Evolutionary conservation across 2,329 filamentous ascomycete species (phyloP), one percentile per base, ranked within the genome.

Genomic region (Aspergillus phoenicis): DNA sequence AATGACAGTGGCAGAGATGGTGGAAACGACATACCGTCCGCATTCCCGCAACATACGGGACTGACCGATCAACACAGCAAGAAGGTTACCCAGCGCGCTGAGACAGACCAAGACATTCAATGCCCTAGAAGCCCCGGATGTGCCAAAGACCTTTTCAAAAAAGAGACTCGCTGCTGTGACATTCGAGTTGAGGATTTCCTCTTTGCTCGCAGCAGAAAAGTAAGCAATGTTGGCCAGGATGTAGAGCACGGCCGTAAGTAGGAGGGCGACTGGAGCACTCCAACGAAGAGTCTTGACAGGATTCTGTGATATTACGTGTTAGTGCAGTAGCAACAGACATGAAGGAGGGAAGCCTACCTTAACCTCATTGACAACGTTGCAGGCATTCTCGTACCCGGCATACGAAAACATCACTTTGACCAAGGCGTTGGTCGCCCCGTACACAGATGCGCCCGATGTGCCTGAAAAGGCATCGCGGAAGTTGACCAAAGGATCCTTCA

Each of bases 311-410:
- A n/a, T 8, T 30, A 3, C 5, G 6, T 0, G 8, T 60, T 20
- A 52, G 56, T 28, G 7, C 41, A 22, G 39, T 5, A 15, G 4
- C 38, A 36, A 39, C 15, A 22, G 2, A 17, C 4, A 2, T 7
- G 15, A 1, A 15, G 0, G 2, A 22, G 3, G 7, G 1, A 10
- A 3, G 48, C 62, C 38, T 62, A 80, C 79, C 70, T 82, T 82
- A 64, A 87, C 82, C 71, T 88, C 86, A 56, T 87, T 87, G 59
- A 85, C 83, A 3, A 88, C 79, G 62, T 86, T 86, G 73, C 88
- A 88, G 0, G 85, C 83, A 63, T 88, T 88, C 10, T 79, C 74
- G 62, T 82, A 88, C 1, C 86, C 86, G 0, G 76, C 71, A 62
- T 86, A 88, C 0, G 84, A 83, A 61, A 86, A 87, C 28, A 84